Conservation (phyloP, 768 basidiomycete genomes). For the Chiua virens region DNA sequence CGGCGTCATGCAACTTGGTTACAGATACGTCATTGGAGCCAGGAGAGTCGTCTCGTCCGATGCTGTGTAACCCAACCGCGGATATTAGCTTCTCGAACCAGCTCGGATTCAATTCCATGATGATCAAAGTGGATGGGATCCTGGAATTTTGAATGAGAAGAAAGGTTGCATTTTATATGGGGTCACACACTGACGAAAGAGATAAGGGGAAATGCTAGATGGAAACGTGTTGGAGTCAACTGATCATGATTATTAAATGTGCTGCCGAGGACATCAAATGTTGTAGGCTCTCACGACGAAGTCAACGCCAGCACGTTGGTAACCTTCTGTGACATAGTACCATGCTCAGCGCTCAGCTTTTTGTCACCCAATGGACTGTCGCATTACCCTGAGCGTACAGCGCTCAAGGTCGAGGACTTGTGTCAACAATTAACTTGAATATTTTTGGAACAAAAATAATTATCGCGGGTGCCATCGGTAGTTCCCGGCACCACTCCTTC, state of each 20-base stretch:
- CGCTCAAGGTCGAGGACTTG: too few relatives aligned
- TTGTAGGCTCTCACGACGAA: not conserved
- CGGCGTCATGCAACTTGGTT: conserved; percentile 14
- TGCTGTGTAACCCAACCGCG: not conserved
- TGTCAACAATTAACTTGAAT: not conserved
- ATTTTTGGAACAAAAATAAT: conserved; percentile 6
- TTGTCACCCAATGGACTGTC: too few relatives aligned
- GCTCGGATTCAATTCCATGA: conserved; percentile 6
- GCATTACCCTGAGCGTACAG: too few relatives aligned
- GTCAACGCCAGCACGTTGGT: too few relatives aligned
- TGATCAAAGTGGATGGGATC: not conserved
- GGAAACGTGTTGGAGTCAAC: not conserved
- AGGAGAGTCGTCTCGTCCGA: not conserved
- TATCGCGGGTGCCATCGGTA: conserved; percentile 16
- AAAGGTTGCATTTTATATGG: not conserved
- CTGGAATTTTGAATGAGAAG: not conserved
- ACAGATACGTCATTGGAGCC: conserved; percentile 25
- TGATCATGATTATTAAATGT: conserved; percentile 2
- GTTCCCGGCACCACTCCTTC: conserved; percentile 26
- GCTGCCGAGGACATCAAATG: not conserved
- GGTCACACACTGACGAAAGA: not conserved
- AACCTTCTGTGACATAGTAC: too few relatives aligned
- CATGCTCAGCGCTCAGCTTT: too few relatives aligned
- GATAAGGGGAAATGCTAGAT: conserved; percentile 2
- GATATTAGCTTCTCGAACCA: conserved; percentile 12